A percentile compares a stretch with the other conserved stretches of the same genome.
Conservation (phyloP, 768 basidiomycete species). For the Melanogaster broomeanus region DNA sequence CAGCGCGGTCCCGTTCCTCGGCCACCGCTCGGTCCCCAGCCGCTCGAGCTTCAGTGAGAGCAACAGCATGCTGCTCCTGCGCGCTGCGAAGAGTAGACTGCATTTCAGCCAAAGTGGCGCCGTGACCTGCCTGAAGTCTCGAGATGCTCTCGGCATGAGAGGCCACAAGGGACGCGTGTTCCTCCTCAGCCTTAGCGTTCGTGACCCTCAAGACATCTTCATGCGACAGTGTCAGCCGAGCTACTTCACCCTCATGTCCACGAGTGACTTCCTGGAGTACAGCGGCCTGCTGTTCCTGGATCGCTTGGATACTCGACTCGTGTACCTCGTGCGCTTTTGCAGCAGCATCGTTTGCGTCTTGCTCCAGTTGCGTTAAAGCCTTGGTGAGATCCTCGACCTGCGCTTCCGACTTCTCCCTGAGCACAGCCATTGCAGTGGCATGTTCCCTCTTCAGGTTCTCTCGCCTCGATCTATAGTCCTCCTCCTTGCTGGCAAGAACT, state of each 20-base stretch:
- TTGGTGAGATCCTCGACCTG: conserved; percentile 65
- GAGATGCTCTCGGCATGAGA: conserved; percentile 45
- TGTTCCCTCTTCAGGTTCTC: conserved; percentile 39
- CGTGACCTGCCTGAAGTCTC: conserved; percentile 48
- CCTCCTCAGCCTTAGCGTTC: conserved; percentile 34
- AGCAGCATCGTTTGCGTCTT: conserved; percentile 42
- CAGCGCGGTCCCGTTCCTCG: conserved; percentile 50
- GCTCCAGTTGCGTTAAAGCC: conserved; percentile 49
- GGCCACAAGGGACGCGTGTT: conserved; percentile 36
- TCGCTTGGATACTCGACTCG: conserved; percentile 46
- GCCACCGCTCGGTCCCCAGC: conserved; percentile 37
- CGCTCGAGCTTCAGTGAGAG: conserved; percentile 37
- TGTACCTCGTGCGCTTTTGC: conserved; percentile 45
- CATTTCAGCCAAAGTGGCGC: conserved; percentile 44
- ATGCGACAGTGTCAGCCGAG: conserved; percentile 50
- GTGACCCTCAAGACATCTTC: conserved; percentile 37
- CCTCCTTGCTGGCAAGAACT: conserved; percentile 53
- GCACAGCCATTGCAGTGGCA: conserved; percentile 27
- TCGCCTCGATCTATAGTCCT: conserved; percentile 50
- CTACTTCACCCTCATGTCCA: conserved; percentile 57
- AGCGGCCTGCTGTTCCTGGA: conserved; percentile 57
- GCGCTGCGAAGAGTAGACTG: conserved; percentile 41
- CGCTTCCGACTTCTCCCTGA: conserved; percentile 37
- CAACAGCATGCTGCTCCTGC: conserved; percentile 34
- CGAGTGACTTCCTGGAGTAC: conserved; percentile 56